Conservation (phyloP, 2,329 filamentous ascomycete species). For the Aspergillus jensenii region DNA sequence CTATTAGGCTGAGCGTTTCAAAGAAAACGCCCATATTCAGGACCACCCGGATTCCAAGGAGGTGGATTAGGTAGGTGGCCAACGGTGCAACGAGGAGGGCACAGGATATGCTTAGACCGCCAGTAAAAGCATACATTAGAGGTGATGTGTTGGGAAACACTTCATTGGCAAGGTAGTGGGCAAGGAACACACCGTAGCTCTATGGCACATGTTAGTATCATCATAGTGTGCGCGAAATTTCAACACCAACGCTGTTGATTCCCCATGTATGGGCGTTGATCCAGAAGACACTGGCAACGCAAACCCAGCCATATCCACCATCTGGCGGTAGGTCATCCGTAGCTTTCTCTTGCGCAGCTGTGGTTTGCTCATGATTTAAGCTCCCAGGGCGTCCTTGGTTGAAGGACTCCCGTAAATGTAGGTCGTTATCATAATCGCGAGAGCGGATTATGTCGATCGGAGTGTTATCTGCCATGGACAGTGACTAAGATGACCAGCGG, state of each 20-base stretch:
- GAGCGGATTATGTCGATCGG: conserved; percentile 32
- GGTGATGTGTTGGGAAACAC: conserved; percentile 56
- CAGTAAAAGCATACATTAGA: conserved; percentile 61
- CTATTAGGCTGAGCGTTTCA: conserved; percentile 55
- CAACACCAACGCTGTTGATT: conserved; percentile 59
- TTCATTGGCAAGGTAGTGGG: conserved; percentile 56
- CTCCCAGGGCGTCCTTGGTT: background rate
- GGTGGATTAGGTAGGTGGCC: conserved; percentile 54
- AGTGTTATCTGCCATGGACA: conserved; percentile 32
- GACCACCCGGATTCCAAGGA: conserved; percentile 54
- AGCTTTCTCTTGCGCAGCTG: conserved; percentile 25
- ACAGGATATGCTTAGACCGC: conserved; percentile 59
- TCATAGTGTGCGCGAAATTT: background rate
- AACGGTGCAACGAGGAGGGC: conserved; percentile 59
- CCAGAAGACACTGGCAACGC: conserved; percentile 54
- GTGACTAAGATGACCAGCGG: background rate
- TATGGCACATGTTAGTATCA: conserved; percentile 16
- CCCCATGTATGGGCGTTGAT: conserved; percentile 75
- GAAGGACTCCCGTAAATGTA: background rate
- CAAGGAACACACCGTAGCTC: conserved; percentile 60
- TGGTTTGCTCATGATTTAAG: conserved; percentile 9
- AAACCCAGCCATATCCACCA: conserved; percentile 64
- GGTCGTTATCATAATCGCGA: conserved; percentile 13
- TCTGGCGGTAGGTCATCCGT: conserved; percentile 45
- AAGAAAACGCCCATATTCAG: conserved; percentile 58